Conservation (phyloP, 176 grass and related monocot species). For the Elaeis guineensis region DNA sequence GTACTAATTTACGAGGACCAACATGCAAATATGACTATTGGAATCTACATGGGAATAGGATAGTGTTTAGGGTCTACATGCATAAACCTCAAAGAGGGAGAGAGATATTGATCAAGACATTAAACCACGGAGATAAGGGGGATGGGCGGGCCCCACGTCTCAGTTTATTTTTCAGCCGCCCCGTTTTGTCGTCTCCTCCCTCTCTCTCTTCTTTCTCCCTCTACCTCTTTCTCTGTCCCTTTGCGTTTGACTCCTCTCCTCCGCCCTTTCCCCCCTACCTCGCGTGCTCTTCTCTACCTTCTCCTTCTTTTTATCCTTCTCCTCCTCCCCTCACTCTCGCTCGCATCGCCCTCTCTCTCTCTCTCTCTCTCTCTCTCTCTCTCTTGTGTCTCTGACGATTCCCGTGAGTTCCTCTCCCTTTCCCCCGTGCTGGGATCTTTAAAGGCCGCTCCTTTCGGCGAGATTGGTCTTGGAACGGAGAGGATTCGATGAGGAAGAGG, state of each 20-base stretch:
- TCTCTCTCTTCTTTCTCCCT: conserved; percentile 17
- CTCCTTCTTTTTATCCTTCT: neutral
- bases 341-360: neutral
- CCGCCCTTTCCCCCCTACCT: neutral
- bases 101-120: too few species aligned
- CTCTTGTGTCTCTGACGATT: neutral
- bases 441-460: neutral
- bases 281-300: neutral
- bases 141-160: conserved; percentile 18
- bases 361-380: neutral
- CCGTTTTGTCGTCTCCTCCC: conserved; percentile 77
- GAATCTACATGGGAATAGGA: too few species aligned
- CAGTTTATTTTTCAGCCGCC: conserved; percentile 61
- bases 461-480: neutral
- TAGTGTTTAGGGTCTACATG: too few species aligned
- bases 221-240: neutral
- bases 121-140: neutral
- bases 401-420: too few species aligned
- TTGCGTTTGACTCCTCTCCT: neutral
- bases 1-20: too few species aligned
- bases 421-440: neutral
- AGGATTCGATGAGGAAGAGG: too few species aligned
- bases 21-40: too few species aligned
- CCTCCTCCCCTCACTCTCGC: neutral
- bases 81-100: too few species aligned